Percentiles rank a stretch among this genome's conserved stretches.
These are phyloP conservation scores for Hypsizygus ulmarius DNA, from an alignment of 1,284 basidiomycete genomes.

Conservation along the genomic window DNA sequence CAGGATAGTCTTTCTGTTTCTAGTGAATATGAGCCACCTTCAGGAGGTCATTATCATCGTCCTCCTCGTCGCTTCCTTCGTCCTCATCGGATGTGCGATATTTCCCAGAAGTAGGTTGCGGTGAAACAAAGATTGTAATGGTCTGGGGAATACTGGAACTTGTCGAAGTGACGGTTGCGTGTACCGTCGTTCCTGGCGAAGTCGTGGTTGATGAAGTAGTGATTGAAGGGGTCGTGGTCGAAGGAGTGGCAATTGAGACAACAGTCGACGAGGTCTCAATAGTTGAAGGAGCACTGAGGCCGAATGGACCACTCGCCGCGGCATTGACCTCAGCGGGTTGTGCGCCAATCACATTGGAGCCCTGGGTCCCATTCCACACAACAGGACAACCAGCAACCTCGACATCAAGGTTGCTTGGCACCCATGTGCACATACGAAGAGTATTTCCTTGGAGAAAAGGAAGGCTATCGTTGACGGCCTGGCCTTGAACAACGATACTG, in stretches of 20 bases:
- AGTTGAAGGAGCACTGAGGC: constrained; percentile 1
- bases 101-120: constrained; percentile 10
- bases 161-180: constrained; percentile 4
- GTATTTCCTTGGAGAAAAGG: constrained; percentile 44
- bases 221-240: constrained; percentile 2
- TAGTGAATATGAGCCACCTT: background rate
- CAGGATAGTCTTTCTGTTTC: background rate
- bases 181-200: constrained; percentile 1
- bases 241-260: constrained; percentile 5
- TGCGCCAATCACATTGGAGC: constrained; percentile 14
- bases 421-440: constrained; percentile 57
- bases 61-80: constrained; percentile 20
- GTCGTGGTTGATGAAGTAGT: constrained; percentile 11
- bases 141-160: constrained; percentile 13
- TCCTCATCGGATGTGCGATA: constrained; percentile 18
- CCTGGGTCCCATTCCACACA: constrained; percentile 48
- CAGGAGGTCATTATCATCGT: constrained; percentile 14
- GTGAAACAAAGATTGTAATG: constrained; percentile 16
- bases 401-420: constrained; percentile 48
- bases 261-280: constrained; percentile 5
- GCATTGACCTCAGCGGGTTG: constrained; percentile 7
- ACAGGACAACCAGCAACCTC: constrained; percentile 47
- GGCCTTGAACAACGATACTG: constrained; percentile 47
- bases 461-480: constrained; percentile 50
- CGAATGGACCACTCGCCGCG: background rate